Evolutionary conservation across 139 green algal species (phyloP).

Genomic region (Nannochloris sp.): DNA sequence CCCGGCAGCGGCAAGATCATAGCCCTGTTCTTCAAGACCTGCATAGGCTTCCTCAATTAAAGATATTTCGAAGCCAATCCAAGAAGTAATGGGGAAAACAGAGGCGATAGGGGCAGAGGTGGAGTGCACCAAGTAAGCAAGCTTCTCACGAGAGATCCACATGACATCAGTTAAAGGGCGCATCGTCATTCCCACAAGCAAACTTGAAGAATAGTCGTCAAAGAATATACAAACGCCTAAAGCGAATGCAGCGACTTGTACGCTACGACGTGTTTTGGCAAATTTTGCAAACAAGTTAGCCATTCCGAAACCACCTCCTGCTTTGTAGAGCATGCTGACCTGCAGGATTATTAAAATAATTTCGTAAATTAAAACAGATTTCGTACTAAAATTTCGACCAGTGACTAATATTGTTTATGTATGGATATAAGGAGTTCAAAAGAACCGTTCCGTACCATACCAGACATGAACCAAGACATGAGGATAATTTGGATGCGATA

Average conservation of each 20-base stretch:
- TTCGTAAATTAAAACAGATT: too few relatives aligned
- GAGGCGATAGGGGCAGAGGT: slow-evolving; percentile 18
- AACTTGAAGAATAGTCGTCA: slow-evolving; percentile 8
- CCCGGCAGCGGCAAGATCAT: neutral
- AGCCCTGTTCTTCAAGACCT: neutral
- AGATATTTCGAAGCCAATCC: slow-evolving; percentile 16
- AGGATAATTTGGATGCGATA: neutral
- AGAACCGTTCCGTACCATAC: neutral
- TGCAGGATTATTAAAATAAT: too few relatives aligned
- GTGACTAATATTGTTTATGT: neutral
- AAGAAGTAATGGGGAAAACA: slow-evolving; percentile 18
- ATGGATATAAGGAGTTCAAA: too few relatives aligned
- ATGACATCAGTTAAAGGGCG: slow-evolving; percentile 10
- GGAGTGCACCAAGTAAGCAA: slow-evolving; percentile 13
- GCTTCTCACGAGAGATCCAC: slow-evolving; percentile 17
- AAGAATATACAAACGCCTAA: slow-evolving; percentile 17
- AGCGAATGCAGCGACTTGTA: neutral
- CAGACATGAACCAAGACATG: neutral
- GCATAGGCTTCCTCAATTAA: slow-evolving; percentile 3
- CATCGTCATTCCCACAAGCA: slow-evolving; percentile 18
- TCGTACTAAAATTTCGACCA: too few relatives aligned
- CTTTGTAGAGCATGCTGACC: too few relatives aligned
- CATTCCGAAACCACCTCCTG: slow-evolving; percentile 10
- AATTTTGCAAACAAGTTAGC: slow-evolving; percentile 2
- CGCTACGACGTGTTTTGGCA: slow-evolving; percentile 10